Evolutionary conservation across 2,329 filamentous ascomycete genomes (phyloP).

Genomic region (Drechslerella coelobrocha): DNA sequence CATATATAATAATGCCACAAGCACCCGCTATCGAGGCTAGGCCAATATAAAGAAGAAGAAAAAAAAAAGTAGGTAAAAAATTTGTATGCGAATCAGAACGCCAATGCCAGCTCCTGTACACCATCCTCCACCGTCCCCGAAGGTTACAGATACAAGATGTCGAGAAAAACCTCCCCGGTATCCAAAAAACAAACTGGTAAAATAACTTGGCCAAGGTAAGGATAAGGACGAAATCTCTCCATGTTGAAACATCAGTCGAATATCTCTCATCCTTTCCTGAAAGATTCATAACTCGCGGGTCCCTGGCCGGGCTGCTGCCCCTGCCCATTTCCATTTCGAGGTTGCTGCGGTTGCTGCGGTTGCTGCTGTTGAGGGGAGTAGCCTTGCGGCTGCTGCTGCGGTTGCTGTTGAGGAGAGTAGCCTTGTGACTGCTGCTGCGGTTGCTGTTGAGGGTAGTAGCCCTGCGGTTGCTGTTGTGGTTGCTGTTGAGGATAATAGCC

Average conservation of each 20-base stretch:
- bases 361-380: slow-evolving; percentile 50
- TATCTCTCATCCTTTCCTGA: slow-evolving; percentile 45
- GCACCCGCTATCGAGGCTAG: too few relatives aligned
- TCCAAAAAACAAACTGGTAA: too few relatives aligned
- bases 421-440: slow-evolving; percentile 58
- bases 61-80: too few relatives aligned
- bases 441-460: slow-evolving; percentile 52
- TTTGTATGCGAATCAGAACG: too few relatives aligned
- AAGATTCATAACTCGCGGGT: slow-evolving; percentile 24
- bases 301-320: slow-evolving; percentile 56
- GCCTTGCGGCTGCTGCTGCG: slow-evolving; percentile 57
- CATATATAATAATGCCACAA: background rate
- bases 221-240: background rate
- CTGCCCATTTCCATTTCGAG: slow-evolving; percentile 56
- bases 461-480: background rate
- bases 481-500: background rate
- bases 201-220: too few relatives aligned
- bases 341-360: slow-evolving; percentile 57
- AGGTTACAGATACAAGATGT: too few relatives aligned
- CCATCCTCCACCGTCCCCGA: too few relatives aligned
- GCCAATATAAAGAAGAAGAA: too few relatives aligned
- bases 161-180: too few relatives aligned
- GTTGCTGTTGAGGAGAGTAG: slow-evolving; percentile 57
- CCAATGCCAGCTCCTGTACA: too few relatives aligned
- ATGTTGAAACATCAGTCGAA: background rate